These are phyloP conservation scores for Stagonosporopsis rhizophila DNA, from an alignment of 2,329 filamentous ascomycete genomes.

Conservation along the genomic window DNA sequence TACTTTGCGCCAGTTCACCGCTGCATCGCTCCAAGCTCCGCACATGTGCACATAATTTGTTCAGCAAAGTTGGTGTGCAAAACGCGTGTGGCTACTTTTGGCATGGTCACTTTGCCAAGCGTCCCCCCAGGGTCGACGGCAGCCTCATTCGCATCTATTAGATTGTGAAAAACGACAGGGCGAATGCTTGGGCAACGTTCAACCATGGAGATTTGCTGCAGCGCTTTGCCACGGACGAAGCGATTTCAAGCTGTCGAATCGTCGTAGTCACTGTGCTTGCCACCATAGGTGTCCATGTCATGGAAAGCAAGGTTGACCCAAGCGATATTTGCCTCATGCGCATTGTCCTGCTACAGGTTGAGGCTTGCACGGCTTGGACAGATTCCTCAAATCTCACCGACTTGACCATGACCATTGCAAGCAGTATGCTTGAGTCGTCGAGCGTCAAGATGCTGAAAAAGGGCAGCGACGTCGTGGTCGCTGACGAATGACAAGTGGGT, in stretches of 20 bases:
- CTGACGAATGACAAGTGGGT: conserved; percentile 13
- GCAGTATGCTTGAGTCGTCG: conserved; percentile 21
- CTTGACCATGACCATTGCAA: conserved; percentile 25
- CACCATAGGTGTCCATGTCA: conserved; percentile 11
- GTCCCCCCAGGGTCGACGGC: conserved; percentile 1
- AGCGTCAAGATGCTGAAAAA: conserved; percentile 1
- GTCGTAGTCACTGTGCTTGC: conserved; percentile 16
- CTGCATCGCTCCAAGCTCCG: conserved; percentile 15
- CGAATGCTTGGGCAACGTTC: conserved; percentile 7
- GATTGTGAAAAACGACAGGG: conserved; percentile 15
- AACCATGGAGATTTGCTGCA: conserved; percentile 1
- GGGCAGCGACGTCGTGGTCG: not conserved
- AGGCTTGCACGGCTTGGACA: conserved; percentile 18
- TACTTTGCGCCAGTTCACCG: conserved; percentile 17
- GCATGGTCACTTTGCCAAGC: conserved; percentile 7
- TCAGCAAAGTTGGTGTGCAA: not conserved
- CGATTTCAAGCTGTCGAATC: conserved; percentile 6
- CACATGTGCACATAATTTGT: conserved; percentile 13
- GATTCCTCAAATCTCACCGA: conserved; percentile 25
- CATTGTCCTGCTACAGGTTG: conserved; percentile 19
- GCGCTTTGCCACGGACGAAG: conserved; percentile 1
- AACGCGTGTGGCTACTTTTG: conserved; percentile 4
- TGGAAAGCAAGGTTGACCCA: conserved; percentile 5
- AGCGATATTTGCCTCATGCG: conserved; percentile 6
- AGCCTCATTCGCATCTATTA: conserved; percentile 14